phyloP scores from a whole-genome alignment of 2,329 filamentous ascomycete genomes.

The Tolypocladium sp. region DNA sequence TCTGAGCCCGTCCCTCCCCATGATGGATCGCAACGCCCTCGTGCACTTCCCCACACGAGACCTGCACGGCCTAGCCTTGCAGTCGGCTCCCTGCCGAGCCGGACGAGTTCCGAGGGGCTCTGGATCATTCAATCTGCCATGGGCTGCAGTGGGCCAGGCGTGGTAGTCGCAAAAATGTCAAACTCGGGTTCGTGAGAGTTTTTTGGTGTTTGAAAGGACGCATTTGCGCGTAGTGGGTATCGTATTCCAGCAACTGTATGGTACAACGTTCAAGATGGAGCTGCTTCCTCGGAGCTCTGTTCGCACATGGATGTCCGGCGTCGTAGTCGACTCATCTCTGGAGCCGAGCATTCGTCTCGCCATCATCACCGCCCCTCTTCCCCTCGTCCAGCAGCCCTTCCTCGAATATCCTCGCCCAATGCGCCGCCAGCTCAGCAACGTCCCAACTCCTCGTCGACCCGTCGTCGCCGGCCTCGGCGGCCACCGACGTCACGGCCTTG shows the following conservation, averaged over 20 bases:
- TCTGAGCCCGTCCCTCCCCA: no score
- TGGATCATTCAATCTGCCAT: no score
- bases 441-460: slow-evolving; percentile 12
- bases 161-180: neutral
- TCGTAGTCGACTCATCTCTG: neutral
- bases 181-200: neutral
- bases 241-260: neutral
- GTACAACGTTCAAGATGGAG: neutral
- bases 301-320: neutral
- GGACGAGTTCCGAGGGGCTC: no score
- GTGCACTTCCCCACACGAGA: no score
- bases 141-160: neutral
- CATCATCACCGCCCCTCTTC: neutral
- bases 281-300: neutral
- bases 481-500: slow-evolving; percentile 68
- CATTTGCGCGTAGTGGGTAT: neutral
- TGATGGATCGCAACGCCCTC: no score
- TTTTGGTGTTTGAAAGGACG: neutral
- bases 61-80: no score
- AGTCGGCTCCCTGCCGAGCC: no score
- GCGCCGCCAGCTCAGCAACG: slow-evolving; percentile 16
- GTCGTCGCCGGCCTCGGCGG: slow-evolving; percentile 32
- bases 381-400: slow-evolving; percentile 18
- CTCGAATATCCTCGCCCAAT: slow-evolving; percentile 24
- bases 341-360: neutral